A percentile compares a stretch with the other conserved stretches of the same genome.
These are phyloP conservation scores for Fusarium verrucosum DNA, from an alignment of 2,329 filamentous ascomycete genomes.

Conservation along the genomic window DNA sequence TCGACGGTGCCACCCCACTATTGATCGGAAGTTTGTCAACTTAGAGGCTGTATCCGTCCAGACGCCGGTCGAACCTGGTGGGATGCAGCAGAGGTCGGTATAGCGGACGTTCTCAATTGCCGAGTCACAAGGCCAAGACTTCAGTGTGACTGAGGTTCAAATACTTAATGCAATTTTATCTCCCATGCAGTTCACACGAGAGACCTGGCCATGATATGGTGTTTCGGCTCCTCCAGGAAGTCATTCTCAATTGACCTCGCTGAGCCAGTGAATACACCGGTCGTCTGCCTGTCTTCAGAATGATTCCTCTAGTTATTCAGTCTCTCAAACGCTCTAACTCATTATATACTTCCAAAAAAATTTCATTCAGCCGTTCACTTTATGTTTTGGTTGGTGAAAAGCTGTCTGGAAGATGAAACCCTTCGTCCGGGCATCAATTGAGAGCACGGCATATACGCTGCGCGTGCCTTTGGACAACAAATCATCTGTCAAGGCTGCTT, in stretches of 20 bases:
- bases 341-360: too few relatives aligned
- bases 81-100: neutral
- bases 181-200: rapidly evolving
- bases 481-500: too few relatives aligned
- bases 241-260: neutral
- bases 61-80: neutral
- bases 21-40: too few relatives aligned
- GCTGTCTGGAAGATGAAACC: too few relatives aligned
- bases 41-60: too few relatives aligned
- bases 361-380: rapidly evolving
- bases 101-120: neutral
- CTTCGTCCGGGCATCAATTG: neutral
- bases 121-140: neutral
- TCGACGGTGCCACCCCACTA: too few relatives aligned
- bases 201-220: neutral
- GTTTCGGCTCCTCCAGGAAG: neutral
- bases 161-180: rapidly evolving
- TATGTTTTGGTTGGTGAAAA: neutral
- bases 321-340: too few relatives aligned
- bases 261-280: neutral
- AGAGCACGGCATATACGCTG: too few relatives aligned
- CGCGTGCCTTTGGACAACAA: too few relatives aligned
- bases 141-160: rapidly evolving
- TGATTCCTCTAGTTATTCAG: too few relatives aligned
- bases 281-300: too few relatives aligned